Percentiles rank a stretch among this genome's conserved stretches.
Conservation (phyloP, 768 basidiomycete genomes). For the Rhizopogon vulgaris region DNA sequence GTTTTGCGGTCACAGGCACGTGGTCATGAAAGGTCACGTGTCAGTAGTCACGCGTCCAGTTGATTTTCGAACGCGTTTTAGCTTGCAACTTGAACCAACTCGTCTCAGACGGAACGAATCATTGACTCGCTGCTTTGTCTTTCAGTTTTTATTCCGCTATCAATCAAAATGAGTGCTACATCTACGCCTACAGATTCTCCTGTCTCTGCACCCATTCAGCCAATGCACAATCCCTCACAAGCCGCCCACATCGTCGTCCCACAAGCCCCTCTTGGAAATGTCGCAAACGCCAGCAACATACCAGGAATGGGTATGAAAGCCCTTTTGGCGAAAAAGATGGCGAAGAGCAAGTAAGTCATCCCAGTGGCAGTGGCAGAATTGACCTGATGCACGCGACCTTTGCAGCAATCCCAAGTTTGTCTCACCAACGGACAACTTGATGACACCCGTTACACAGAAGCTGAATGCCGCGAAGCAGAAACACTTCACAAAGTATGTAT, state of each 20-base stretch:
- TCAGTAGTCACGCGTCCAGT: conserved; percentile 18
- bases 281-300: conserved; percentile 46
- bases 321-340: conserved; percentile 88
- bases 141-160: not conserved
- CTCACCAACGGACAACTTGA: conserved; percentile 92
- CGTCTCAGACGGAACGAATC: not conserved
- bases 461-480: conserved; percentile 88
- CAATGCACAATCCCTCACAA: conserved; percentile 80
- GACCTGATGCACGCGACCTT: conserved; percentile 7
- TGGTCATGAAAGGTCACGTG: conserved; percentile 16
- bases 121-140: not conserved
- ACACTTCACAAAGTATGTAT: conserved; percentile 80
- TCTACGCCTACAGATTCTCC: conserved; percentile 67
- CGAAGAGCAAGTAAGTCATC: conserved; percentile 76
- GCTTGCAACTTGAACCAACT: not conserved
- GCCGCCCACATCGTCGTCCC: conserved; percentile 75
- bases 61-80: conserved; percentile 17
- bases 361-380: not conserved
- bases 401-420: conserved; percentile 79
- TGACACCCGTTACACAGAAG: conserved; percentile 93
- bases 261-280: conserved; percentile 73
- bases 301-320: conserved; percentile 86
- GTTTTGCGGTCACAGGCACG: not conserved
- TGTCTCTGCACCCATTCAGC: conserved; percentile 55
- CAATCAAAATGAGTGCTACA: conserved; percentile 44